Evolutionary conservation across 2,329 filamentous ascomycete species (phyloP).

Genomic region (Microsporum canis): DNA sequence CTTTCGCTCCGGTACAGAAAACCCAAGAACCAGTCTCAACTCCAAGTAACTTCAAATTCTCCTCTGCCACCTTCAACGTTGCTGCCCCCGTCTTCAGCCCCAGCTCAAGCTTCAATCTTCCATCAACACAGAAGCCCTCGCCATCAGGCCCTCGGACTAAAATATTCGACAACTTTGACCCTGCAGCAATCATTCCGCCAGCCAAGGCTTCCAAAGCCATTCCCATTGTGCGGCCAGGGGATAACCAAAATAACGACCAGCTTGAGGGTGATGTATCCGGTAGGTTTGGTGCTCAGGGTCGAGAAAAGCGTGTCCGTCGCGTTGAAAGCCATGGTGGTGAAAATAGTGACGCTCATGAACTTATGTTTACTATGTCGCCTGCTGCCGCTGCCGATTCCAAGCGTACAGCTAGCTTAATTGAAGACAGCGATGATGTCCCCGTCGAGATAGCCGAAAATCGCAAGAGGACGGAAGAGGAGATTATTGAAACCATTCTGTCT

Average conservation of each 20-base stretch:
- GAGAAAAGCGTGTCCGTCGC: slow-evolving; percentile 64
- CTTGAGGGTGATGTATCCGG: slow-evolving; percentile 49
- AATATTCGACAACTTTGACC: slow-evolving; percentile 59
- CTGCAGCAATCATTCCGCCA: slow-evolving; percentile 53
- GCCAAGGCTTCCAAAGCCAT: slow-evolving; percentile 69
- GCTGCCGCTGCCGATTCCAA: slow-evolving; percentile 19
- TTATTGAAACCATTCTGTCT: neutral
- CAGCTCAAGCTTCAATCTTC: slow-evolving; percentile 23
- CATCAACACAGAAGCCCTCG: slow-evolving; percentile 7
- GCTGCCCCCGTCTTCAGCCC: slow-evolving; percentile 70
- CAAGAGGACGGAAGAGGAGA: neutral
- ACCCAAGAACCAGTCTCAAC: slow-evolving; percentile 15
- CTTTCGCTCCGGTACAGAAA: slow-evolving; percentile 50
- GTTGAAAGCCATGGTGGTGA: slow-evolving; percentile 34
- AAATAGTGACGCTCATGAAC: slow-evolving; percentile 63
- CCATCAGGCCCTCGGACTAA: slow-evolving; percentile 20
- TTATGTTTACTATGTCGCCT: slow-evolving; percentile 51
- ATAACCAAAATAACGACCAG: slow-evolving; percentile 28
- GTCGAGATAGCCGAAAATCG: neutral
- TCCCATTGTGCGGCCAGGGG: slow-evolving; percentile 60
- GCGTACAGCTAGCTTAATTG: slow-evolving; percentile 18
- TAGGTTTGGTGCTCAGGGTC: slow-evolving; percentile 52
- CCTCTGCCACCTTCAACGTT: slow-evolving; percentile 58
- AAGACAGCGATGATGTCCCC: slow-evolving; percentile 24
- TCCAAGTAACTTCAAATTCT: slow-evolving; percentile 50